phyloP scores from a whole-genome alignment of 345 rosid genomes.

The Fremontodendron californicum region DNA sequence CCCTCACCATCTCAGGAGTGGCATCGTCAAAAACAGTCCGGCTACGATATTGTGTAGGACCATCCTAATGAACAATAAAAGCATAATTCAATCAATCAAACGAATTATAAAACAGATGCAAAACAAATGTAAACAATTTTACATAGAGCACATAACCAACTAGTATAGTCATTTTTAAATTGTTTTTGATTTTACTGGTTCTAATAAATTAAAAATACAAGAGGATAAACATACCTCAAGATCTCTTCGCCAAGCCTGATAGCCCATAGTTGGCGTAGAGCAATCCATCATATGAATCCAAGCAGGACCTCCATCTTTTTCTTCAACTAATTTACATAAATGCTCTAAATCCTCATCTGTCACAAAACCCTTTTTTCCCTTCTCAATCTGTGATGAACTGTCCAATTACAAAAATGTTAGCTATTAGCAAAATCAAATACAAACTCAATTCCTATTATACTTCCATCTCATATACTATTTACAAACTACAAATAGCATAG shows the following conservation, averaged over 20 bases:
- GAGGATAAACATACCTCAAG: conserved; percentile 48
- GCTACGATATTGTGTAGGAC: conserved; percentile 91
- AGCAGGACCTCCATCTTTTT: conserved; percentile 84
- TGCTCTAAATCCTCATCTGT: conserved; percentile 61
- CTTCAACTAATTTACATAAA: conserved; percentile 71
- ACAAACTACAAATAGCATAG: background rate
- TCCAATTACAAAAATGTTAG: background rate
- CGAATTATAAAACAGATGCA: background rate
- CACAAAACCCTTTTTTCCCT: conserved; percentile 40
- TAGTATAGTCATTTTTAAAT: background rate
- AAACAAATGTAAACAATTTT: background rate
- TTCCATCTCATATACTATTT: background rate
- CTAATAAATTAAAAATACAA: background rate
- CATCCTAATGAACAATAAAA: conserved; percentile 29
- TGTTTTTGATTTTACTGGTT: background rate
- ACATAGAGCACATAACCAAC: background rate
- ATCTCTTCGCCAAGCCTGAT: conserved; percentile 94
- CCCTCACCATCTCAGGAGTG: conserved; percentile 81
- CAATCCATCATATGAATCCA: conserved; percentile 99
- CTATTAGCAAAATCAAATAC: conserved; percentile 10
- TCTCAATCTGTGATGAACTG: conserved; percentile 39
- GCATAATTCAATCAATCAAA: conserved; percentile 24
- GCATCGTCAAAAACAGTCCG: conserved; percentile 85
- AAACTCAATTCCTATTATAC: background rate
- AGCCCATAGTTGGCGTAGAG: conserved; percentile 58